These are phyloP conservation scores for Boletus subcaerulescens DNA, from an alignment of 768 basidiomycete genomes.

Conservation along the genomic window DNA sequence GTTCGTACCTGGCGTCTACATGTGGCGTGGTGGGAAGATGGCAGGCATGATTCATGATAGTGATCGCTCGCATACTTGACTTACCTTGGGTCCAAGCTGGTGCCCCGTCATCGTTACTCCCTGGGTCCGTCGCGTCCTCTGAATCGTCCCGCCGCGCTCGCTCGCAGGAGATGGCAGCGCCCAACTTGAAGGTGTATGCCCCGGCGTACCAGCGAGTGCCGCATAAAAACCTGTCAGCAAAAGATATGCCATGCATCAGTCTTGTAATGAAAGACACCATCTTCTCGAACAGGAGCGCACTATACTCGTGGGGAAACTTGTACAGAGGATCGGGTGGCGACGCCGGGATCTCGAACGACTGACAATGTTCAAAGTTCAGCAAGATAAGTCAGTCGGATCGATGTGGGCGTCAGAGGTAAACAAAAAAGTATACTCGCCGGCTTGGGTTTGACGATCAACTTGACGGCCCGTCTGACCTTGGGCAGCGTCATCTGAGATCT, in stretches of 20 bases:
- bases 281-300: background rate
- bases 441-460: constrained; percentile 29
- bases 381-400: background rate
- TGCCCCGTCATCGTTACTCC: background rate
- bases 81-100: background rate
- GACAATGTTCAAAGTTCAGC: background rate
- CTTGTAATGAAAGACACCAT: background rate
- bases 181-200: constrained; percentile 10
- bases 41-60: too few species aligned
- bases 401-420: too few species aligned
- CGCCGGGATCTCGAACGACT: constrained; percentile 29
- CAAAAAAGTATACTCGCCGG: constrained; percentile 18
- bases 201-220: constrained; percentile 21
- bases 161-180: background rate
- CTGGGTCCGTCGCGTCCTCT: background rate
- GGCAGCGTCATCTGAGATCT: constrained; percentile 7
- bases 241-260: background rate
- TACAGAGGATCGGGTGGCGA: constrained; percentile 26
- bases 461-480: constrained; percentile 14
- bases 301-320: constrained; percentile 25
- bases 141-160: background rate
- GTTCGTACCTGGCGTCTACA: background rate
- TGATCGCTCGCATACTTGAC: background rate
- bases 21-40: too few species aligned
- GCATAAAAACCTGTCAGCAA: constrained; percentile 19